Evolutionary conservation across 768 basidiomycete genomes (phyloP).

Genomic region (Termitomyces sp.): DNA sequence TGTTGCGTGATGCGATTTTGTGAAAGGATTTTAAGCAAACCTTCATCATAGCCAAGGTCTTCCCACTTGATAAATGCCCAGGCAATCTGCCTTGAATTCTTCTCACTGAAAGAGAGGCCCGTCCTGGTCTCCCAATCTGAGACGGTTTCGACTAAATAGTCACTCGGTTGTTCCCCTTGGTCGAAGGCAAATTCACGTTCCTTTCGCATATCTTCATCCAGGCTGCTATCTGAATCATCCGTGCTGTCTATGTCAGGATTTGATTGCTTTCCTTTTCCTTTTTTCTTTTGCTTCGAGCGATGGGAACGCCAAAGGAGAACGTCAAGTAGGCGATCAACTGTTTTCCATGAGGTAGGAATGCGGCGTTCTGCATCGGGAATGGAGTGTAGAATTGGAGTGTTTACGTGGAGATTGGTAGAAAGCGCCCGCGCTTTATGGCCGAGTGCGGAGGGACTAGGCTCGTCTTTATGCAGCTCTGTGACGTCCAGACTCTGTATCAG

Average conservation of each 20-base stretch:
- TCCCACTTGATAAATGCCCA: constrained; percentile 94
- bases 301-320: constrained; percentile 59
- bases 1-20: background rate
- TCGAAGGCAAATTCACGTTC: constrained; percentile 42
- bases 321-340: constrained; percentile 89
- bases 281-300: constrained; percentile 21
- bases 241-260: constrained; percentile 18
- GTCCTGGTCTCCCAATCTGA: constrained; percentile 57
- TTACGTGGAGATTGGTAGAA: constrained; percentile 27
- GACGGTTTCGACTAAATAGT: constrained; percentile 50
- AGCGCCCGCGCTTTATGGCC: constrained; percentile 34
- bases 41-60: constrained; percentile 90
- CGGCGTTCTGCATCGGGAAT: constrained; percentile 67
- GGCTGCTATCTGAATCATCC: constrained; percentile 25
- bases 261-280: constrained; percentile 20
- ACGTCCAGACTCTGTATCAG: constrained; percentile 48
- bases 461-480: constrained; percentile 25
- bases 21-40: constrained; percentile 30
- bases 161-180: constrained; percentile 63
- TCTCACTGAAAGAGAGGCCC: constrained; percentile 34
- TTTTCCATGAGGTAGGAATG: constrained; percentile 82
- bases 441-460: constrained; percentile 33
- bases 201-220: constrained; percentile 25
- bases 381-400: constrained; percentile 29
- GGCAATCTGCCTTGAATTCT: constrained; percentile 59